These are phyloP conservation scores for Rhizopogon vulgaris DNA, from an alignment of 768 basidiomycete species.

Conservation along the genomic window DNA sequence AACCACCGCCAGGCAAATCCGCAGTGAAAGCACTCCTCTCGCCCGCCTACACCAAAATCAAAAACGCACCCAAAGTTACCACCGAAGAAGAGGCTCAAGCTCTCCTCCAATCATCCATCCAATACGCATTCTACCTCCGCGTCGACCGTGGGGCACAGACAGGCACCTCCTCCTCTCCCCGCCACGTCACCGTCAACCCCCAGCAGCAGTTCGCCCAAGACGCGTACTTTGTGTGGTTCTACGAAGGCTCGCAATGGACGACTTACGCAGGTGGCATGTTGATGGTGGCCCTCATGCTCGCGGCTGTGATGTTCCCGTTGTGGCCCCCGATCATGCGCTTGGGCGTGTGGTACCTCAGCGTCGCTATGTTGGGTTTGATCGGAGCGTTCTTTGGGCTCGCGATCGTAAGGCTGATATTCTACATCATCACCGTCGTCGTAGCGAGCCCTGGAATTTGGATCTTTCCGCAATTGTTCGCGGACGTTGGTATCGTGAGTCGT, in stretches of 20 bases:
- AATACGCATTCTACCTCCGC: constrained; percentile 88
- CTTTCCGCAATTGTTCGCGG: constrained; percentile 96
- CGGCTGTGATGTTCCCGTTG: constrained; percentile 97
- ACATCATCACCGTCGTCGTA: constrained; percentile 83
- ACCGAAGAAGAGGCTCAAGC: constrained; percentile 69
- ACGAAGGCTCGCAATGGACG: constrained; percentile 90
- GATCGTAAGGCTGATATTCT: constrained; percentile 88
- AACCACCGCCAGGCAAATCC: constrained; percentile 62
- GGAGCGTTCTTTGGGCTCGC: constrained; percentile 89
- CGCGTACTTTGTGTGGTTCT: constrained; percentile 95
- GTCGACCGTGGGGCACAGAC: constrained; percentile 65
- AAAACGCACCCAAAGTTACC: constrained; percentile 68
- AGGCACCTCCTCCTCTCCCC: constrained; percentile 57
- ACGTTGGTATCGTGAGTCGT: constrained; percentile 91
- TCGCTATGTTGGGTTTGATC: constrained; percentile 81
- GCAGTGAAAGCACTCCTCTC: constrained; percentile 89
- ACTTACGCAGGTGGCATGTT: constrained; percentile 85
- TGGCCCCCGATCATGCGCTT: constrained; percentile 93
- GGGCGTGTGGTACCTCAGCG: constrained; percentile 93
- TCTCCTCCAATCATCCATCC: constrained; percentile 64
- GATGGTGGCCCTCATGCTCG: constrained; percentile 92
- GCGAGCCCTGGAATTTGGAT: constrained; percentile 95
- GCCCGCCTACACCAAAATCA: constrained; percentile 86
- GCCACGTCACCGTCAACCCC: constrained; percentile 65
- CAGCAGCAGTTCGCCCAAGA: constrained; percentile 75